phyloP scores from a whole-genome alignment of 768 basidiomycete genomes.

The Panaeolus cyanescens region DNA sequence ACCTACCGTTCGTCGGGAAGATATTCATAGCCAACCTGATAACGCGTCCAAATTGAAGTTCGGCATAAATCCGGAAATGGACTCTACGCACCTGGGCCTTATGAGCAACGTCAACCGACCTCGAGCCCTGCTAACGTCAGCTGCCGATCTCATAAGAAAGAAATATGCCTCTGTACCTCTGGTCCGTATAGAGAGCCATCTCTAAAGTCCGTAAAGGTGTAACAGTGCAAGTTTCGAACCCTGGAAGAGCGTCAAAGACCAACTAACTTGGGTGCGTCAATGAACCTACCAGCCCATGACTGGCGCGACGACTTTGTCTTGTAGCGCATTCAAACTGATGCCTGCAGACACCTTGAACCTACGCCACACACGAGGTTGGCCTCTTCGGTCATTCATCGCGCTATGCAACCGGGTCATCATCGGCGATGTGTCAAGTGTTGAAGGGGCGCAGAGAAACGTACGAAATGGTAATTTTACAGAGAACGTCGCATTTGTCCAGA shows the following conservation, averaged over 20 bases:
- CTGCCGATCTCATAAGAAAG: background rate
- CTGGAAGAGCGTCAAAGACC: constrained; percentile 4
- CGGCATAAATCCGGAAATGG: background rate
- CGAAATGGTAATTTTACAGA: constrained; percentile 15
- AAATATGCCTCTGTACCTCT: constrained; percentile 17
- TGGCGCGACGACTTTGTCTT: constrained; percentile 35
- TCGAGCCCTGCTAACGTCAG: background rate
- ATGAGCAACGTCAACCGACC: constrained; percentile 20
- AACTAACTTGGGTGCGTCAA: background rate
- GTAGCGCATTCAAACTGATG: constrained; percentile 31
- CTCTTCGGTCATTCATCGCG: constrained; percentile 13
- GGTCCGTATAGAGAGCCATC: constrained; percentile 34
- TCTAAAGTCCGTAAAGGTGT: constrained; percentile 31
- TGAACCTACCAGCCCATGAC: constrained; percentile 32
- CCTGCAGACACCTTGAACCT: constrained; percentile 34
- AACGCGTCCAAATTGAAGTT: background rate
- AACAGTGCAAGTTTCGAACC: constrained; percentile 32
- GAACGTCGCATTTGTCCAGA: constrained; percentile 19
- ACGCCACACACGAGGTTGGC: constrained; percentile 29
- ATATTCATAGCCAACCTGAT: constrained; percentile 28
- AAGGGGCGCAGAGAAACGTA: constrained; percentile 1
- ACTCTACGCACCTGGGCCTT: constrained; percentile 10
- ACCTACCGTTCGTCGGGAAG: constrained; percentile 27
- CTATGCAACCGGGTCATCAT: constrained; percentile 11
- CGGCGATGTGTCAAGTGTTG: background rate